Evolutionary conservation across 2,329 filamentous ascomycete genomes (phyloP).

Genomic region (Penicillium thymicola): DNA sequence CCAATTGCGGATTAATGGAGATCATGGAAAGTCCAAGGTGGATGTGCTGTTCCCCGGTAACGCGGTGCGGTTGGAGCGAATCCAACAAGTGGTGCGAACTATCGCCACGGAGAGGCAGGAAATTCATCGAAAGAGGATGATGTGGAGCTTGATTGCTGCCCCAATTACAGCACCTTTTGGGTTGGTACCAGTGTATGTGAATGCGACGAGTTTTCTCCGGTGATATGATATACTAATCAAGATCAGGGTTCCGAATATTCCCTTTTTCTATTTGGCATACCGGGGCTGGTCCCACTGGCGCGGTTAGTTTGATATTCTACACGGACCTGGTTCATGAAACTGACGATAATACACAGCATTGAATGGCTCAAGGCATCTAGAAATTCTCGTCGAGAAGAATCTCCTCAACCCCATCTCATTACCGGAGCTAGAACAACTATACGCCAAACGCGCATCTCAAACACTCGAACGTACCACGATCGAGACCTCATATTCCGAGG

Average conservation of each 20-base stretch:
- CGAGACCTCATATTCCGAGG: constrained; percentile 30
- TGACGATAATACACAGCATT: constrained; percentile 54
- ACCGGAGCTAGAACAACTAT: constrained; percentile 69
- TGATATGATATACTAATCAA: constrained; percentile 5
- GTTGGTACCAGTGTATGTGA: constrained; percentile 74
- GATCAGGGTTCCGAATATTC: constrained; percentile 78
- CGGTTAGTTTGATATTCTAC: constrained; percentile 40
- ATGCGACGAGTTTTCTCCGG: not conserved
- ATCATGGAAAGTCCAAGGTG: constrained; percentile 66
- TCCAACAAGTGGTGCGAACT: constrained; percentile 62
- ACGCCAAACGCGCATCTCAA: constrained; percentile 49
- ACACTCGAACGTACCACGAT: constrained; percentile 28
- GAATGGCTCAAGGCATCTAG: constrained; percentile 76
- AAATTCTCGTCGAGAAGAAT: constrained; percentile 73
- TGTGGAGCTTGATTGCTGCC: constrained; percentile 78
- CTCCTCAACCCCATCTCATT: constrained; percentile 67
- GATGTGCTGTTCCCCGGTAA: constrained; percentile 65
- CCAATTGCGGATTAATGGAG: constrained; percentile 61
- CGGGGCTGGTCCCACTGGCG: constrained; percentile 87
- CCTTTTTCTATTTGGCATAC: constrained; percentile 94
- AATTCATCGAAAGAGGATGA: constrained; percentile 71
- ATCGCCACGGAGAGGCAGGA: constrained; percentile 77
- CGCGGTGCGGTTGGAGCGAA: constrained; percentile 62
- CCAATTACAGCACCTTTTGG: constrained; percentile 80
- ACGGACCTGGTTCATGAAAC: not conserved